A percentile compares a stretch with the other conserved stretches of the same genome.
These are phyloP conservation scores for Brettanomyces sp. DNA, from an alignment of 805 yeast genomes.

Conservation along the genomic window DNA sequence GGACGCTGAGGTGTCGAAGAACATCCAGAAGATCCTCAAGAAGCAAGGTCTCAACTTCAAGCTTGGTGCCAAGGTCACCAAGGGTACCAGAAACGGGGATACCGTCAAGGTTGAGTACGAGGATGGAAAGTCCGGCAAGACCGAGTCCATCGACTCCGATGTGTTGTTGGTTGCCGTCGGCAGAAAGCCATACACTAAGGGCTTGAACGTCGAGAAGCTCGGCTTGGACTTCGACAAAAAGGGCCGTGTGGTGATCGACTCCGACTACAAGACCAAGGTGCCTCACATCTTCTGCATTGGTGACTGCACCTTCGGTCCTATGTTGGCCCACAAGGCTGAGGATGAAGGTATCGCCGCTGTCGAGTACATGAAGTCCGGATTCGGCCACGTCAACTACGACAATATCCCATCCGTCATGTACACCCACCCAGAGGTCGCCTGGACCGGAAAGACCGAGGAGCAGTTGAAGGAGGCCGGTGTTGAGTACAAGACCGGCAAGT, in stretches of 20 bases:
- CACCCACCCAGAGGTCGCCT: slow-evolving; percentile 98
- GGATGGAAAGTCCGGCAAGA: slow-evolving; percentile 77
- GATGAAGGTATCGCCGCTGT: slow-evolving; percentile 99
- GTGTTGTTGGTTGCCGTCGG: slow-evolving; percentile 96
- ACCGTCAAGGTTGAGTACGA: slow-evolving; percentile 80
- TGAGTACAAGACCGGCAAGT: slow-evolving; percentile 89
- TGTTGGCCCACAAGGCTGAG: slow-evolving; percentile 99
- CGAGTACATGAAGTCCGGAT: slow-evolving; percentile 86
- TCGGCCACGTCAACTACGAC: slow-evolving; percentile 96
- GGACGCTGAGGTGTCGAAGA: slow-evolving; percentile 92
- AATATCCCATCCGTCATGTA: slow-evolving; percentile 99
- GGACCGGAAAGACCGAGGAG: slow-evolving; percentile 91
- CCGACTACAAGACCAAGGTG: slow-evolving; percentile 83
- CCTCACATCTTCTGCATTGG: slow-evolving; percentile 96
- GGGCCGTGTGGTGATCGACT: slow-evolving; percentile 91
- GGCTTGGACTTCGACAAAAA: slow-evolving; percentile 87
- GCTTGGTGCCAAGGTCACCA: slow-evolving; percentile 81
- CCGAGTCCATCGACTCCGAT: slow-evolving; percentile 76
- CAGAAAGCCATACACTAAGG: slow-evolving; percentile 93
- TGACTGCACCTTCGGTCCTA: slow-evolving; percentile 96
- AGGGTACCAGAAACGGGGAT: slow-evolving; percentile 85
- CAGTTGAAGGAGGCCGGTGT: slow-evolving; percentile 61
- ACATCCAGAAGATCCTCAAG: slow-evolving; percentile 78
- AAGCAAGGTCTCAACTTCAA: slow-evolving; percentile 95
- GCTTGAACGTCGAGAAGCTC: slow-evolving; percentile 77